Percentiles rank a stretch among this genome's conserved stretches.
Evolutionary conservation across 1,284 basidiomycete species (phyloP).

Genomic region (Sutorius eximius): DNA sequence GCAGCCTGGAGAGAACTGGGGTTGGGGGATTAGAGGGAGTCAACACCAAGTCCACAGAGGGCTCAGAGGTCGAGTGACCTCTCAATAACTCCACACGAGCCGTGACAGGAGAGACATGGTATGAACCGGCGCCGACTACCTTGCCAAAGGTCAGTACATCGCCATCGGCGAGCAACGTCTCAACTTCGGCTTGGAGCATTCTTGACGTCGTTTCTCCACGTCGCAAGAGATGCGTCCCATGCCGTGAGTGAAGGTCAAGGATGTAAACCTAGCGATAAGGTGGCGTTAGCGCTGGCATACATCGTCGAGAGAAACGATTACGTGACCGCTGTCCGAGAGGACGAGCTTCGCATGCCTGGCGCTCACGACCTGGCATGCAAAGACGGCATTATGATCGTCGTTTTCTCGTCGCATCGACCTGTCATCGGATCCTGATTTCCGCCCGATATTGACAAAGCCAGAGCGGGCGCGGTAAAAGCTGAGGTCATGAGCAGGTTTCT

Average conservation of each 20-base stretch:
- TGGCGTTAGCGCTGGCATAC: conserved; percentile 13
- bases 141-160: conserved; percentile 74
- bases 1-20: conserved; percentile 13
- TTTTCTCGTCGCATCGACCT: conserved; percentile 38
- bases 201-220: conserved; percentile 21
- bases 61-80: conserved; percentile 17
- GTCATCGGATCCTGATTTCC: conserved; percentile 36
- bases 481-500: conserved; percentile 30
- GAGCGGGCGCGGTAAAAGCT: conserved; percentile 31
- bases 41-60: conserved; percentile 1
- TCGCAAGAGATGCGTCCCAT: conserved; percentile 31
- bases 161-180: conserved; percentile 53
- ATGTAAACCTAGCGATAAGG: conserved; percentile 29
- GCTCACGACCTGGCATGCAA: conserved; percentile 35
- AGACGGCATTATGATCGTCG: conserved; percentile 35
- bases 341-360: conserved; percentile 36
- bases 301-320: conserved; percentile 7
- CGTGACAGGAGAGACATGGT: conserved; percentile 58
- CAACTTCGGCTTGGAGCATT: conserved; percentile 35
- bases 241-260: conserved; percentile 35
- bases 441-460: conserved; percentile 31
- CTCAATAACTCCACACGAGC: conserved; percentile 56
- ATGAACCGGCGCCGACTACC: conserved; percentile 57
- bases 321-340: conserved; percentile 33
- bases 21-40: conserved; percentile 11